These are phyloP conservation scores for Symbiotaphrina buchneri DNA, from an alignment of 495 filamentous ascomycete species.

Conservation along the genomic window DNA sequence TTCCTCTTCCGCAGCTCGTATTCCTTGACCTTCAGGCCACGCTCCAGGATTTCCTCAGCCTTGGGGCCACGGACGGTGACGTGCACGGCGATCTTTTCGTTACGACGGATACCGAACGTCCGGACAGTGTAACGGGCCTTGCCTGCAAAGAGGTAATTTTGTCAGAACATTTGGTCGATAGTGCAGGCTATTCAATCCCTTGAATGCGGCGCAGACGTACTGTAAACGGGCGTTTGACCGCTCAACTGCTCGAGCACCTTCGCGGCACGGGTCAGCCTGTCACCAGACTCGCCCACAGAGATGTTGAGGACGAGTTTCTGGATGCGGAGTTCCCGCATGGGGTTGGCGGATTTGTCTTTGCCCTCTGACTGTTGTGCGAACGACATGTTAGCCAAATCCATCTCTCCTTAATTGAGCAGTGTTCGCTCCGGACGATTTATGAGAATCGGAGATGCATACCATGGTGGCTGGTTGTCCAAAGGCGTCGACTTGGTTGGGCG, in stretches of 20 bases:
- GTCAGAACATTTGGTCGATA: conserved; percentile 3
- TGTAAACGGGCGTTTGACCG: conserved; percentile 99
- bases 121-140: conserved; percentile 99
- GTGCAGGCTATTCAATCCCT: not conserved
- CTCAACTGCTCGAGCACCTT: conserved; percentile 99
- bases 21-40: conserved; percentile 99
- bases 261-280: conserved; percentile 97
- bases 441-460: too few species aligned
- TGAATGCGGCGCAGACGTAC: conserved; percentile 21
- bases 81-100: conserved; percentile 99
- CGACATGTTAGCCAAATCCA: conserved; percentile 17
- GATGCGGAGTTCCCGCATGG: conserved; percentile 98
- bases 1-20: conserved; percentile 98
- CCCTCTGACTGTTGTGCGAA: too few species aligned
- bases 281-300: conserved; percentile 99
- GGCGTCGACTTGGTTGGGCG: too few species aligned
- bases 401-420: too few species aligned
- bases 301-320: conserved; percentile 99
- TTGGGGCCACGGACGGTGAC: conserved; percentile 99
- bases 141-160: conserved; percentile 24
- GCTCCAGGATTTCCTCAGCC: conserved; percentile 99
- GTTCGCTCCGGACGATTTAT: too few species aligned
- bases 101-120: conserved; percentile 99
- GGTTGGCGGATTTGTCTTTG: conserved; percentile 76
- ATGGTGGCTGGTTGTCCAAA: too few species aligned